Evolutionary conservation across 208 protist genomes (phyloP).

Genomic region (Leishmania tarentolae): DNA sequence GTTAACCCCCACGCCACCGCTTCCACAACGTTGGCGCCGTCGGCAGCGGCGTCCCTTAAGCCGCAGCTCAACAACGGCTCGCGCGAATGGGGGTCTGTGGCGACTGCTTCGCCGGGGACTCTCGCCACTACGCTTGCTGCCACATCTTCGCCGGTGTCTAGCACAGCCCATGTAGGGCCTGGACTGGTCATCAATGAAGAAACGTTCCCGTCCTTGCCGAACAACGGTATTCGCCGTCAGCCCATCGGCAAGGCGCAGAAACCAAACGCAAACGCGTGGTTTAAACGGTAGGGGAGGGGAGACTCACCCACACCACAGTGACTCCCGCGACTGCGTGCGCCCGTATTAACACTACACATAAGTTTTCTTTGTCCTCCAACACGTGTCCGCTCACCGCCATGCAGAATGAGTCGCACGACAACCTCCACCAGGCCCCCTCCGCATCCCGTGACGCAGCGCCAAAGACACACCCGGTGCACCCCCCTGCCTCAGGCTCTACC

Average conservation of each 20-base stretch:
- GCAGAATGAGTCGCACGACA: not conserved
- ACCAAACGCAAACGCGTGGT: constrained; percentile 49
- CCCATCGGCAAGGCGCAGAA: constrained; percentile 34
- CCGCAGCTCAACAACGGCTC: constrained; percentile 17
- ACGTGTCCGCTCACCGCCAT: not conserved
- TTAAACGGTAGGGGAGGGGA: constrained; percentile 17
- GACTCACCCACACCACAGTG: not conserved
- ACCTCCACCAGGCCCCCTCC: not conserved
- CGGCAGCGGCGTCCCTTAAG: constrained; percentile 8
- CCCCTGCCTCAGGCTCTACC: not conserved
- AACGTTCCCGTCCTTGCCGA: constrained; percentile 57
- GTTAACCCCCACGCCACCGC: not conserved
- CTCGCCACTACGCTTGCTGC: not conserved
- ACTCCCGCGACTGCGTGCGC: not conserved
- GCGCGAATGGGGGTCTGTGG: constrained; percentile 10
- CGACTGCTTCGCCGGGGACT: constrained; percentile 3
- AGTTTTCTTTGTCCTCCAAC: not conserved
- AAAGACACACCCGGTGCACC: not conserved
- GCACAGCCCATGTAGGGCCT: constrained; percentile 4
- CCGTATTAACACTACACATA: not conserved
- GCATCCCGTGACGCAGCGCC: not conserved
- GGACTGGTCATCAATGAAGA: constrained; percentile 45
- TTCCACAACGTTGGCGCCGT: not conserved
- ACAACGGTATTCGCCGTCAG: constrained; percentile 19
- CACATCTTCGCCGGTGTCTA: constrained; percentile 6